A percentile compares a stretch with the other conserved stretches of the same genome.
Conservation (phyloP, 2,329 filamentous ascomycete genomes). For the Alternaria solani region DNA sequence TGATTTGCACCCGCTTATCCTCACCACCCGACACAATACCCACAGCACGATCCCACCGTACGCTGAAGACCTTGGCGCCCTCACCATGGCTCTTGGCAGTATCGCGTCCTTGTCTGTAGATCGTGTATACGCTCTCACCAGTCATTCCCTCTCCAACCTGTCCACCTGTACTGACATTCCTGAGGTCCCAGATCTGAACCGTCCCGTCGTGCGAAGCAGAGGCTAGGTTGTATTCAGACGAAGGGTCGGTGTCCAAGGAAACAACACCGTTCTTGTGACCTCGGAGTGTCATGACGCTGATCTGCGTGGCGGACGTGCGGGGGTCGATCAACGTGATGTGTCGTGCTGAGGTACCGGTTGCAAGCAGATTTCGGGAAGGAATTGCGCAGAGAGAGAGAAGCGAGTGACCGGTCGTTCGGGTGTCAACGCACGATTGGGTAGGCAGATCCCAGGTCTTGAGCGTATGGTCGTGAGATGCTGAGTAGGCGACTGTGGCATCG, state of each 20-base stretch:
- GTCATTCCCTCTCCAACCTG: constrained; percentile 59
- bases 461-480: constrained; percentile 88
- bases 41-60: constrained; percentile 83
- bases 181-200: constrained; percentile 91
- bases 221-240: constrained; percentile 82
- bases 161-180: constrained; percentile 69
- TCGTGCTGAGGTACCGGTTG: constrained; percentile 81
- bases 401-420: constrained; percentile 82
- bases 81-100: constrained; percentile 71
- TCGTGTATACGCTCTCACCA: constrained; percentile 78
- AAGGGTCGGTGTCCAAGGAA: constrained; percentile 65
- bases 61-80: constrained; percentile 87
- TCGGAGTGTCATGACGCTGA: constrained; percentile 87
- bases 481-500: constrained; percentile 90
- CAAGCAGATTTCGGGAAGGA: constrained; percentile 68
- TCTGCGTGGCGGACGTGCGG: constrained; percentile 75
- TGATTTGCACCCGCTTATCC: constrained; percentile 94
- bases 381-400: constrained; percentile 82
- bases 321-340: constrained; percentile 96
- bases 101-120: constrained; percentile 75
- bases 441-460: constrained; percentile 91
- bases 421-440: constrained; percentile 79
- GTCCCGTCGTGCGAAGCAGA: constrained; percentile 93
- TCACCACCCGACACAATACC: constrained; percentile 93
- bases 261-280: constrained; percentile 82